A percentile compares a stretch with the other conserved stretches of the same genome.
These are phyloP conservation scores for Cystobasidium pallidum DNA, from an alignment of 1,284 basidiomycete genomes.

Conservation along the genomic window DNA sequence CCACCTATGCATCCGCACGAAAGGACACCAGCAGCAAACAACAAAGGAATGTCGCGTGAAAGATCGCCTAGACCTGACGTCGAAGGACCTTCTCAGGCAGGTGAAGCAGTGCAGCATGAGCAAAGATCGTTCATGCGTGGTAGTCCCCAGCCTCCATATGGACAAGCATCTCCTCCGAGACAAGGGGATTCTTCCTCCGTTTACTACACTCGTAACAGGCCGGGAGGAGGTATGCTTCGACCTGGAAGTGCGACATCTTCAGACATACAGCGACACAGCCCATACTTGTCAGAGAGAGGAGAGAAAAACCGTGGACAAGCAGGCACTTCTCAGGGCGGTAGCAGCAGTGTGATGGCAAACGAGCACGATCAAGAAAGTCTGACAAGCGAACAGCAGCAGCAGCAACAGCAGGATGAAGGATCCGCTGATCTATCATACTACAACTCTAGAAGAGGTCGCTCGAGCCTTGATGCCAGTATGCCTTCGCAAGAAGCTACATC, in stretches of 20 bases:
- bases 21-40: neutral
- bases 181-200: slow-evolving; percentile 7
- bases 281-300: slow-evolving; percentile 19
- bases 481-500: slow-evolving; percentile 5
- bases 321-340: neutral
- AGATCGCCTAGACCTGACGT: neutral
- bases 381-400: neutral
- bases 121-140: neutral
- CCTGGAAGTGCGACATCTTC: slow-evolving; percentile 26
- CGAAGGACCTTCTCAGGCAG: neutral
- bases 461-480: neutral
- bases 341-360: neutral
- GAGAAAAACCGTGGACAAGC: neutral
- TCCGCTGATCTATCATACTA: slow-evolving; percentile 7
- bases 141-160: neutral
- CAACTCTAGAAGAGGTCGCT: slow-evolving; percentile 10
- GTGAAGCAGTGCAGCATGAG: neutral
- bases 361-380: neutral
- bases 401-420: neutral
- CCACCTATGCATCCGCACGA: neutral
- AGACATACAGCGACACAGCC: slow-evolving; percentile 1
- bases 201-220: neutral
- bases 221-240: slow-evolving; percentile 7
- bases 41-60: neutral
- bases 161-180: neutral